Conservation (phyloP, 2,329 filamentous ascomycete genomes). For the Colletotrichum chrysophilum region DNA sequence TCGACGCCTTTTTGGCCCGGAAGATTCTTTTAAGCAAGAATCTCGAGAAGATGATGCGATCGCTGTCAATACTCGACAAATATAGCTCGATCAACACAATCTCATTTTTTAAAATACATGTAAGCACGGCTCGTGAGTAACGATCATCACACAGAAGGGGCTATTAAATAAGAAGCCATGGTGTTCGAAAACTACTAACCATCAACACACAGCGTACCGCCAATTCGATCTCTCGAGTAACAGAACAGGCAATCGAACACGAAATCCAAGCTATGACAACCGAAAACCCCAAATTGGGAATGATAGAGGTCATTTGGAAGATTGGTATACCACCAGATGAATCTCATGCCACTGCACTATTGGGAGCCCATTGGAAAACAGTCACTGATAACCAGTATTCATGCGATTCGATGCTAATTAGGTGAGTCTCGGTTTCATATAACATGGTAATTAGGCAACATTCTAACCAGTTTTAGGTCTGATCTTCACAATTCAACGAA, state of each 20-base stretch:
- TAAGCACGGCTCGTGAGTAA: too few relatives aligned
- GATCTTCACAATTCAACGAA: neutral
- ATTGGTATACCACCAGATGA: neutral
- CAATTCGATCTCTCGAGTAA: neutral
- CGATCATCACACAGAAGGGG: too few relatives aligned
- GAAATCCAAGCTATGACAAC: neutral
- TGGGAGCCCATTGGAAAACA: neutral
- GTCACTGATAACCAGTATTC: neutral
- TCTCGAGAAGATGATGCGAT: too few relatives aligned
- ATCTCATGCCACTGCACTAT: neutral
- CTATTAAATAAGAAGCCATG: neutral
- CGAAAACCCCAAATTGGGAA: neutral
- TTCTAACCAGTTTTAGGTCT: accelerated
- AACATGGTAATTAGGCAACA: neutral
- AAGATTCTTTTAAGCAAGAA: too few relatives aligned
- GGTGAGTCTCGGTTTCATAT: neutral
- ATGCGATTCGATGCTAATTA: neutral
- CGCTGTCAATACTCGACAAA: too few relatives aligned
- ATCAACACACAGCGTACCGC: neutral
- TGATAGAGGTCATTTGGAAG: neutral
- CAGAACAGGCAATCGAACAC: neutral
- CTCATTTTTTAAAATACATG: neutral
- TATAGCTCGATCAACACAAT: neutral
- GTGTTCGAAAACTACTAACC: neutral
- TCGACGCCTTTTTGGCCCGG: too few relatives aligned